Conservation (phyloP, 306 rosid genomes). For the Vigna mungo region DNA sequence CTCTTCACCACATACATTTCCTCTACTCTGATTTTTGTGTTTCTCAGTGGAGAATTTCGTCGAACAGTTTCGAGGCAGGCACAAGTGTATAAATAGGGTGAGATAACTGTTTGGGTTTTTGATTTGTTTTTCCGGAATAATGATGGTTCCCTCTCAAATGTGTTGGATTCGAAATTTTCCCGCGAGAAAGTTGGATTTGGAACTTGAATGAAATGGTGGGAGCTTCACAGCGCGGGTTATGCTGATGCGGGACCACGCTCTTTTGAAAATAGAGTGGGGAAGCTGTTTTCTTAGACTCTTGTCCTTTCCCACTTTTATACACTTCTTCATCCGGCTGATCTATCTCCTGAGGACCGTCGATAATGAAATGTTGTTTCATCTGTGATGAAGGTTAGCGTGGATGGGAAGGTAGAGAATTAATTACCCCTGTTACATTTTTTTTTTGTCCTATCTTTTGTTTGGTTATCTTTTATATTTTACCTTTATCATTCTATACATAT, state of each 20-base stretch:
- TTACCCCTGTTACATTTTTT: no score
- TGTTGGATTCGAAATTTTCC: slow-evolving; percentile 38
- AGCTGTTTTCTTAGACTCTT: neutral
- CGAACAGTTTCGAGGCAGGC: slow-evolving; percentile 60
- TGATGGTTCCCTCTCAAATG: slow-evolving; percentile 40
- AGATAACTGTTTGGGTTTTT: neutral
- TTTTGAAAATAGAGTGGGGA: neutral
- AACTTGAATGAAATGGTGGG: slow-evolving; percentile 14
- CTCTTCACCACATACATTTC: slow-evolving; percentile 88
- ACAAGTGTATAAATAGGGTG: neutral
- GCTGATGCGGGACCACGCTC: slow-evolving; percentile 26
- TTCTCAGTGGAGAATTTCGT: slow-evolving; percentile 44
- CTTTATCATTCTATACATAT: no score
- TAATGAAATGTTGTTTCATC: neutral
- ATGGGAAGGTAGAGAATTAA: no score
- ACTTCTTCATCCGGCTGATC: neutral
- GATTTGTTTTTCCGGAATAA: neutral
- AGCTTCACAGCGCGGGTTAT: neutral
- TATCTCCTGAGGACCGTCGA: neutral
- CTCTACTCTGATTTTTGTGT: neutral
- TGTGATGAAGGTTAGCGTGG: no score
- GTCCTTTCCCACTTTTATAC: neutral
- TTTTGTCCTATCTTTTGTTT: no score
- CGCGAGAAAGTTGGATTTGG: slow-evolving; percentile 47
- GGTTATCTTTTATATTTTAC: no score